phyloP scores from a whole-genome alignment of 805 yeast genomes.

The Saccharomycopsis selenospora region DNA sequence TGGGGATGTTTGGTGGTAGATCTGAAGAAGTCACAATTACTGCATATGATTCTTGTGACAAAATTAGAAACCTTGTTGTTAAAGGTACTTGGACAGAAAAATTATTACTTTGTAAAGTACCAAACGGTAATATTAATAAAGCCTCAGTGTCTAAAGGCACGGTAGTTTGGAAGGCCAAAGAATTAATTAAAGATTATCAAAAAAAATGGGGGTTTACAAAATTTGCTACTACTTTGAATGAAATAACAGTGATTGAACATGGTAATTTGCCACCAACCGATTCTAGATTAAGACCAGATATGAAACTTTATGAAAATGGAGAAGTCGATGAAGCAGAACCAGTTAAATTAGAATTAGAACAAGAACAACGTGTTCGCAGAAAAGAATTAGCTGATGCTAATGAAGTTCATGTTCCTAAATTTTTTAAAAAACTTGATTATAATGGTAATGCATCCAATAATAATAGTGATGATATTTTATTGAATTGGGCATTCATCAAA shows the following conservation, averaged over 20 bases:
- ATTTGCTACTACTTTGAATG: slow-evolving; percentile 76
- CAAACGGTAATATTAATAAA: slow-evolving; percentile 26
- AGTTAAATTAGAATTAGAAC: slow-evolving; percentile 63
- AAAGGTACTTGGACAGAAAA: slow-evolving; percentile 82
- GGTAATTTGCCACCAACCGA: slow-evolving; percentile 74
- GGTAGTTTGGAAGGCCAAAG: slow-evolving; percentile 65
- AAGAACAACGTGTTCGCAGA: slow-evolving; percentile 72
- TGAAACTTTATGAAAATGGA: slow-evolving; percentile 63
- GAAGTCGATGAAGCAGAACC: slow-evolving; percentile 64
- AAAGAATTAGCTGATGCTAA: slow-evolving; percentile 43
- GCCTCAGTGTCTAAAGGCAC: slow-evolving; percentile 28
- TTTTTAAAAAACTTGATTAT: slow-evolving; percentile 48
- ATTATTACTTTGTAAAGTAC: slow-evolving; percentile 38
- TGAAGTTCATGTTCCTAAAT: slow-evolving; percentile 47
- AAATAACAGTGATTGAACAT: slow-evolving; percentile 64
- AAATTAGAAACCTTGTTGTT: slow-evolving; percentile 23
- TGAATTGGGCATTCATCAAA: slow-evolving; percentile 38
- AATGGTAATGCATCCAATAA: slow-evolving; percentile 31
- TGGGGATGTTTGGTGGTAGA: slow-evolving; percentile 81
- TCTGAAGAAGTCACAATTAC: slow-evolving; percentile 57
- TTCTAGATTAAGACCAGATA: slow-evolving; percentile 85
- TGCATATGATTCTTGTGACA: slow-evolving; percentile 22
- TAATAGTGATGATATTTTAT: slow-evolving; percentile 27
- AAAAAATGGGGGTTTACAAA: slow-evolving; percentile 79
- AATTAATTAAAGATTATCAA: slow-evolving; percentile 48